Evolutionary conservation across 169 alveolate genomes (phyloP).

Genomic region (Eimeria tenella): DNA sequence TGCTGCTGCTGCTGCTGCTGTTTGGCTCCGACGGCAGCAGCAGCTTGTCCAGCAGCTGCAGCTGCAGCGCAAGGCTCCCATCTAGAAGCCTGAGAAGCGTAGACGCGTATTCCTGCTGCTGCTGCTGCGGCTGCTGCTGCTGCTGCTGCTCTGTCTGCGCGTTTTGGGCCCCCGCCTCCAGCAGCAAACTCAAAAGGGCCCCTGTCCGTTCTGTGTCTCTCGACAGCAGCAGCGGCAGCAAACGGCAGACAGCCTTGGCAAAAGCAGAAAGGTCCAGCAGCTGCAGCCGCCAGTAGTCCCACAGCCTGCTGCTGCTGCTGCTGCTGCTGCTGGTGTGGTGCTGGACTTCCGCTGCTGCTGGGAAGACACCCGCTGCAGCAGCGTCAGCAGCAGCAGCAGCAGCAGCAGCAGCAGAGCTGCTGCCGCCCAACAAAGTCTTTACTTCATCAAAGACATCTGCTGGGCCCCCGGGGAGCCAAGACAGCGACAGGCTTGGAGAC

Average conservation of each 20-base stretch:
- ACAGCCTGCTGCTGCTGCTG: conserved; percentile 36
- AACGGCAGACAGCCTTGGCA: conserved; percentile 30
- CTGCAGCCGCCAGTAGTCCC: conserved; percentile 39
- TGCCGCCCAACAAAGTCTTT: not conserved
- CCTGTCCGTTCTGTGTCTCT: not conserved
- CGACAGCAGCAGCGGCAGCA: conserved; percentile 48
- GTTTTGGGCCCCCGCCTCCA: not conserved
- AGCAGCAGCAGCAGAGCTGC: not conserved
- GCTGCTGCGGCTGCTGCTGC: not conserved
- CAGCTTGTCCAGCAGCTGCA: conserved; percentile 29
- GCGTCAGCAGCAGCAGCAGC: not conserved
- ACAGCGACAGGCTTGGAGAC: not conserved
- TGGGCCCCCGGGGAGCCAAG: conserved; percentile 19
- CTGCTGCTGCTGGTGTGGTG: conserved; percentile 6
- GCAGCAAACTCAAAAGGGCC: not conserved
- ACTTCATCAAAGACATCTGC: conserved; percentile 13
- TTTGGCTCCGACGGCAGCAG: conserved; percentile 2
- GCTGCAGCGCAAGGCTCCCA: conserved; percentile 34
- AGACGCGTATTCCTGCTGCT: conserved; percentile 25
- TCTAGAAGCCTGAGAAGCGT: conserved; percentile 11
- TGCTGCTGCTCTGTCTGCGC: not conserved
- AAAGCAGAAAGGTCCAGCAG: not conserved
- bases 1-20: conserved; percentile 15
- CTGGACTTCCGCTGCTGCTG: not conserved
- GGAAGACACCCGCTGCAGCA: not conserved